Percentiles rank a stretch among this genome's conserved stretches.
Evolutionary conservation across 371 early-diverging fungal species (phyloP).

Genomic region (Phascolomyces articulosus): DNA sequence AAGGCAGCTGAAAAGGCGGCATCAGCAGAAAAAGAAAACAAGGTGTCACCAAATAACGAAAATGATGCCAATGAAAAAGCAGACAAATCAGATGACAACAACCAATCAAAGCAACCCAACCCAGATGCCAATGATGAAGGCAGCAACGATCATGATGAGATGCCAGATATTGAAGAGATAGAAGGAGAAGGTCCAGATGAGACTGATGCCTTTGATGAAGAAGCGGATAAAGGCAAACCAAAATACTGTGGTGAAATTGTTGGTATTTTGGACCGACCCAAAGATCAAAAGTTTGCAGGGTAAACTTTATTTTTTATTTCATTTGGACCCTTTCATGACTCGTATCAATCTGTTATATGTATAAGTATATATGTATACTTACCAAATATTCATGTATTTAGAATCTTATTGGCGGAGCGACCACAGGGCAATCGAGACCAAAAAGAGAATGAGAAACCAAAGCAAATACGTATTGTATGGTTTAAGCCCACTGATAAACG

Average conservation of each 20-base stretch:
- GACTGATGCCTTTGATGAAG: not conserved
- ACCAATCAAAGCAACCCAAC: too few species aligned
- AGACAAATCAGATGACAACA: not conserved
- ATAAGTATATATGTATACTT: not conserved
- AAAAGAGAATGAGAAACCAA: slow-evolving; percentile 17
- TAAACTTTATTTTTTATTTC: not conserved
- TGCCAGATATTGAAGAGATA: not conserved
- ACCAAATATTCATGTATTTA: not conserved
- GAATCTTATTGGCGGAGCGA: not conserved
- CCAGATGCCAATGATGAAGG: slow-evolving; percentile 9
- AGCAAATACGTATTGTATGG: slow-evolving; percentile 37
- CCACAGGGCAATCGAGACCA: slow-evolving; percentile 6
- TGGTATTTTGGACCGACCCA: slow-evolving; percentile 53
- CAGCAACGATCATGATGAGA: not conserved
- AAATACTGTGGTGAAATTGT: slow-evolving; percentile 60
- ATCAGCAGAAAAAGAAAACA: slow-evolving; percentile 1
- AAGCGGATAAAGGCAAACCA: slow-evolving; percentile 34
- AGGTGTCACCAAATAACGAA: slow-evolving; percentile 19
- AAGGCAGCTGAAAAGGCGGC: slow-evolving; percentile 9
- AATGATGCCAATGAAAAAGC: slow-evolving; percentile 25
- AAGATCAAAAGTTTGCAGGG: slow-evolving; percentile 17
- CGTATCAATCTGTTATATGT: not conserved
- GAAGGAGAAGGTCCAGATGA: slow-evolving; percentile 23
- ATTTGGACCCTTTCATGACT: not conserved
- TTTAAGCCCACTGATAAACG: slow-evolving; percentile 71